Conservation (phyloP, 1,284 basidiomycete genomes). For the Ganoderma resinaceum region DNA sequence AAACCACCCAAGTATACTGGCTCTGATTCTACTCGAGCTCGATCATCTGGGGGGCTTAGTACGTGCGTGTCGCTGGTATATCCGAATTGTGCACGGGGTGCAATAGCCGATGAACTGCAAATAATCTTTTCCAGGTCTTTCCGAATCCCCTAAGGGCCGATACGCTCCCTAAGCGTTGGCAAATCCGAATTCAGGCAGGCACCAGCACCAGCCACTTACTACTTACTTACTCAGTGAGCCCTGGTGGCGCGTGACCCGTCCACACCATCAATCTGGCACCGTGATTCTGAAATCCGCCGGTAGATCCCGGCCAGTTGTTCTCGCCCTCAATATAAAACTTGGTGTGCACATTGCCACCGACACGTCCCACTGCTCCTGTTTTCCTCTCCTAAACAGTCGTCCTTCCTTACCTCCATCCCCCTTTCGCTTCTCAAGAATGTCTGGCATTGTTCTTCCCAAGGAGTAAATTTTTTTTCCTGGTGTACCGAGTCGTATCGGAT, state of each 20-base stretch:
- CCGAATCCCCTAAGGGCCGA: too few relatives aligned
- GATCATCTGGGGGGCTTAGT: too few relatives aligned
- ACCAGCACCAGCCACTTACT: too few relatives aligned
- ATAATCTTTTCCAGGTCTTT: too few relatives aligned
- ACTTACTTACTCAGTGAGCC: too few relatives aligned
- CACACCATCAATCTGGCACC: neutral
- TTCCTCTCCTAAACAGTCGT: neutral
- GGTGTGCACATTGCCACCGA: neutral
- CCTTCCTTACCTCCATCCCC: neutral
- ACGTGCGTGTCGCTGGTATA: too few relatives aligned
- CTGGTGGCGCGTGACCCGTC: neutral
- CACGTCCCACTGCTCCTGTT: constrained; percentile 2
- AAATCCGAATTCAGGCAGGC: neutral
- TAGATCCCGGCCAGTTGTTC: neutral
- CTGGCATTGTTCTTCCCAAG: constrained; percentile 43
- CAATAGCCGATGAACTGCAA: too few relatives aligned
- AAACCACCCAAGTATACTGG: too few relatives aligned
- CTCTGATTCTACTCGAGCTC: too few relatives aligned
- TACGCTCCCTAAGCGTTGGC: neutral
- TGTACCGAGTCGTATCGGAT: neutral
- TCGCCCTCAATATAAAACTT: neutral
- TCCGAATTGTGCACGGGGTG: too few relatives aligned
- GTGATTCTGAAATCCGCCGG: neutral
- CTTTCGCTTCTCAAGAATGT: constrained; percentile 31
- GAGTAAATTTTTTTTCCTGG: constrained; percentile 46